phyloP scores from a whole-genome alignment of 768 basidiomycete genomes.

The Tylopilus vinaceipallidus region DNA sequence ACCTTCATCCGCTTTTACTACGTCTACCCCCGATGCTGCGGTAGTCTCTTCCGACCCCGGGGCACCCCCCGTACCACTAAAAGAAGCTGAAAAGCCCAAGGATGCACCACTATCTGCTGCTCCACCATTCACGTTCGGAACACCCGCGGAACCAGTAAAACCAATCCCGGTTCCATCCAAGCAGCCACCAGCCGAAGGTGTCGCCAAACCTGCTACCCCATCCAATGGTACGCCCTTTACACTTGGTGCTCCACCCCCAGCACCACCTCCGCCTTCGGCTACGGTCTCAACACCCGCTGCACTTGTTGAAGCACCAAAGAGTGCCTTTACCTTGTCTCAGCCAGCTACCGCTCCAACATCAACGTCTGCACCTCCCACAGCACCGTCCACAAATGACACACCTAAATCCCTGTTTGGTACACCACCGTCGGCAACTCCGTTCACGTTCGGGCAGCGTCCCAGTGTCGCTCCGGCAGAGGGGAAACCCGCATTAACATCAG shows the following conservation, averaged over 20 bases:
- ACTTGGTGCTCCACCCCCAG: constrained; percentile 26
- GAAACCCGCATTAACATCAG: constrained; percentile 17
- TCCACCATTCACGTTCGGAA: constrained; percentile 31
- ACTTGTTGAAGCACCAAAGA: constrained; percentile 30
- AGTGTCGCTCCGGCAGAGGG: constrained; percentile 22
- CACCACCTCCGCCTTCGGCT: constrained; percentile 1
- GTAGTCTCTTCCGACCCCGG: constrained; percentile 5
- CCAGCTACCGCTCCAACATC: constrained; percentile 10
- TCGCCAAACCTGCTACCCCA: constrained; percentile 4
- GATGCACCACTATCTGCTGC: constrained; percentile 4
- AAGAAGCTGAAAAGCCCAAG: constrained; percentile 18
- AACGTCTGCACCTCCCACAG: constrained; percentile 2
- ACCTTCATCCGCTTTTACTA: constrained; percentile 3
- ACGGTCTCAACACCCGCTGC: constrained; percentile 9
- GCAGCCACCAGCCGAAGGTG: constrained; percentile 5
- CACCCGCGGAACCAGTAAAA: constrained; percentile 22
- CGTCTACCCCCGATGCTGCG: constrained; percentile 2
- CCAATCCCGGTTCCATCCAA: constrained; percentile 13
- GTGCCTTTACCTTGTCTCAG: constrained; percentile 34
- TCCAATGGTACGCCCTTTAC: constrained; percentile 18
- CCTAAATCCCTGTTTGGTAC: constrained; percentile 44
- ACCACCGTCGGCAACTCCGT: constrained; percentile 29
- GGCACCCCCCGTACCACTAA: constrained; percentile 10
- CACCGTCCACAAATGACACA: constrained; percentile 29
- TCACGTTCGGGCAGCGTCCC: constrained; percentile 43